Conservation (phyloP, 805 yeast genomes). For the Candida succiphila region DNA sequence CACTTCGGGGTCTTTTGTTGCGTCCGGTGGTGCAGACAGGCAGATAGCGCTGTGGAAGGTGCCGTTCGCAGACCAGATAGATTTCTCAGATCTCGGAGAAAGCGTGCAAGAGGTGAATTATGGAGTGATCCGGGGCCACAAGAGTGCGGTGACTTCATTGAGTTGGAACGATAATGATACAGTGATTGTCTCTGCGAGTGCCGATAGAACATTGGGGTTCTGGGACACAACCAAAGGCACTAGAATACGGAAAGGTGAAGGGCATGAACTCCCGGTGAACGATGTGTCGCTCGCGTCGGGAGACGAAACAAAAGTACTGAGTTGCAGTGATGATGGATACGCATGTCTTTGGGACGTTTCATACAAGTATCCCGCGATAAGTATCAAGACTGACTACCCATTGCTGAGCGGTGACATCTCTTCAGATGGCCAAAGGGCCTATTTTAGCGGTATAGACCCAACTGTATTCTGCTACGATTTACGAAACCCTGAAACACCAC, state of each 20-base stretch:
- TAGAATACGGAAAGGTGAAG: conserved; percentile 42
- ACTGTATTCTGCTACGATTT: conserved; percentile 50
- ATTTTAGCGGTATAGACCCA: conserved; percentile 62
- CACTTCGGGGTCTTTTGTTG: conserved; percentile 39
- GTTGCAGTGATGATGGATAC: conserved; percentile 61
- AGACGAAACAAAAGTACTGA: conserved; percentile 21
- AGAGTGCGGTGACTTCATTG: conserved; percentile 53
- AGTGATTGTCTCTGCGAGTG: conserved; percentile 39
- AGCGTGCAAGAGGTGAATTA: conserved; percentile 20
- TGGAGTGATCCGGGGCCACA: conserved; percentile 45
- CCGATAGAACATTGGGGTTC: conserved; percentile 50
- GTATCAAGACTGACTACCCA: conserved; percentile 44
- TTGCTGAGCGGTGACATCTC: conserved; percentile 38
- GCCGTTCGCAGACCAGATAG: conserved; percentile 6
- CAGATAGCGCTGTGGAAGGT: conserved; percentile 25
- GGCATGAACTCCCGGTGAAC: conserved; percentile 46
- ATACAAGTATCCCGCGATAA: conserved; percentile 28
- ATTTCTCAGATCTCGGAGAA: neutral
- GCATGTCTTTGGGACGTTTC: conserved; percentile 58
- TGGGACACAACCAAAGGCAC: conserved; percentile 55
- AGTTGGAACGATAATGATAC: conserved; percentile 41
- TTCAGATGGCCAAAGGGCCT: conserved; percentile 32
- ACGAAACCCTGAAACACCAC: conserved; percentile 27
- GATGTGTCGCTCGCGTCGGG: conserved; percentile 30
- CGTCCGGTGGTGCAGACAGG: conserved; percentile 55